Evolutionary conservation across 2,329 filamentous ascomycete genomes (phyloP).

Genomic region (Aspergillus neotritici): DNA sequence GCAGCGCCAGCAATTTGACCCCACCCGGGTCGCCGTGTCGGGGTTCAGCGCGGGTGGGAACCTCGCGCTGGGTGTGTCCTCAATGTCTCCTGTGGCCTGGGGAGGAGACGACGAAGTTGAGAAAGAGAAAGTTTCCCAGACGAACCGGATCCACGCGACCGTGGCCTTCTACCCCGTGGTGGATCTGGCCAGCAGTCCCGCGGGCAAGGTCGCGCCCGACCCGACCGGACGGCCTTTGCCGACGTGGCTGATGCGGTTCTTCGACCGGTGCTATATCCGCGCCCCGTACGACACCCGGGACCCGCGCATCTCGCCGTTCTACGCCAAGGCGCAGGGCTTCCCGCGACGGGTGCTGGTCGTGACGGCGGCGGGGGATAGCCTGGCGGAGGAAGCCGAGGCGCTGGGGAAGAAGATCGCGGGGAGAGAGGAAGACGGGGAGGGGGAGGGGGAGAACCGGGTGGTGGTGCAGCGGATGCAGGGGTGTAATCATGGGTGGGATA

Average conservation of each 20-base stretch:
- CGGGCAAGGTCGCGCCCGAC: conserved; percentile 20
- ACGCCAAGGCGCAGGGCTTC: conserved; percentile 22
- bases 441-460: conserved; percentile 11
- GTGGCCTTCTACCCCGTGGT: conserved; percentile 31
- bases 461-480: conserved; percentile 29
- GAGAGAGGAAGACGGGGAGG: too few relatives aligned
- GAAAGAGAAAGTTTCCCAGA: conserved; percentile 18
- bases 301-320: conserved; percentile 29
- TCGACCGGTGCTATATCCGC: conserved; percentile 27
- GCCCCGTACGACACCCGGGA: conserved; percentile 21
- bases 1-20: conserved; percentile 32
- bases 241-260: conserved; percentile 20
- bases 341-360: conserved; percentile 27
- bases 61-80: conserved; percentile 32
- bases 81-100: conserved; percentile 1
- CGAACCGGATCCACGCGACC: conserved; percentile 27
- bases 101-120: too few relatives aligned
- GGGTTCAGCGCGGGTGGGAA: conserved; percentile 44
- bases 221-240: conserved; percentile 18
- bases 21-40: conserved; percentile 28
- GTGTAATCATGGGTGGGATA: conserved; percentile 39
- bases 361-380: conserved; percentile 25
- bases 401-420: conserved; percentile 22
- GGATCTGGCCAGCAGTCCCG: conserved; percentile 19
- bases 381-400: conserved; percentile 27